Evolutionary conservation across 225 moss, liverwort and hornwort species (phyloP).

Genomic region (Bryoerythrophyllum caledonicum): DNA sequence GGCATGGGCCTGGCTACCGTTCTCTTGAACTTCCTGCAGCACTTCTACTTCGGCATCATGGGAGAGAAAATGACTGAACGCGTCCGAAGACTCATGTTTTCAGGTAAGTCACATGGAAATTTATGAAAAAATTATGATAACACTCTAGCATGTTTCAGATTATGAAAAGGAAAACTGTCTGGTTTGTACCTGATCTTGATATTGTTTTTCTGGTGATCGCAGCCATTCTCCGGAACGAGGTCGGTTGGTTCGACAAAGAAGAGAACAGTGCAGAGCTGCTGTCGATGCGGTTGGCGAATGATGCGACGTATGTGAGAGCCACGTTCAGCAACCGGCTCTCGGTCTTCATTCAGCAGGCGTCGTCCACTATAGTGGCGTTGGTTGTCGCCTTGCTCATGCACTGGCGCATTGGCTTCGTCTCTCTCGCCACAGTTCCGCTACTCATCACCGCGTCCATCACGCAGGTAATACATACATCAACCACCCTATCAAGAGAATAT

Average conservation of each 20-base stretch:
- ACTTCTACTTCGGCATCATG: slow-evolving; percentile 91
- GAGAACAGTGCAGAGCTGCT: slow-evolving; percentile 76
- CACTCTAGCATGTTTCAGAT: too few relatives aligned
- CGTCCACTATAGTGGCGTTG: slow-evolving; percentile 62
- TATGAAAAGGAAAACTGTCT: too few relatives aligned
- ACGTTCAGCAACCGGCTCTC: slow-evolving; percentile 82
- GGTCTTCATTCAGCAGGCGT: slow-evolving; percentile 70
- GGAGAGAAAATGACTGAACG: slow-evolving; percentile 95
- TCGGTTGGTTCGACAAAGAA: slow-evolving; percentile 82
- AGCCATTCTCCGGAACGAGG: slow-evolving; percentile 81
- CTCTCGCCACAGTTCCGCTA: slow-evolving; percentile 63
- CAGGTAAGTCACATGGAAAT: slow-evolving; percentile 48
- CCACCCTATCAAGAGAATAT: background rate
- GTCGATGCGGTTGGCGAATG: slow-evolving; percentile 70
- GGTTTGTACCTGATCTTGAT: background rate
- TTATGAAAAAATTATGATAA: too few relatives aligned
- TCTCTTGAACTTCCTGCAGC: slow-evolving; percentile 73
- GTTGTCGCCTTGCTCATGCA: slow-evolving; percentile 59
- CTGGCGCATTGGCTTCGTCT: slow-evolving; percentile 74
- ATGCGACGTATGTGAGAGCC: slow-evolving; percentile 73
- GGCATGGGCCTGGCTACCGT: slow-evolving; percentile 79
- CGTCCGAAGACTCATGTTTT: slow-evolving; percentile 78
- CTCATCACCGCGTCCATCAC: slow-evolving; percentile 69
- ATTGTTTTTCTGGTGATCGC: slow-evolving; percentile 13
- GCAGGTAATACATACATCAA: slow-evolving; percentile 39